Percentiles rank a stretch among this genome's conserved stretches.
These are phyloP conservation scores for Solanum dulcamara DNA, from an alignment of 257 asterid genomes.

Conservation along the genomic window DNA sequence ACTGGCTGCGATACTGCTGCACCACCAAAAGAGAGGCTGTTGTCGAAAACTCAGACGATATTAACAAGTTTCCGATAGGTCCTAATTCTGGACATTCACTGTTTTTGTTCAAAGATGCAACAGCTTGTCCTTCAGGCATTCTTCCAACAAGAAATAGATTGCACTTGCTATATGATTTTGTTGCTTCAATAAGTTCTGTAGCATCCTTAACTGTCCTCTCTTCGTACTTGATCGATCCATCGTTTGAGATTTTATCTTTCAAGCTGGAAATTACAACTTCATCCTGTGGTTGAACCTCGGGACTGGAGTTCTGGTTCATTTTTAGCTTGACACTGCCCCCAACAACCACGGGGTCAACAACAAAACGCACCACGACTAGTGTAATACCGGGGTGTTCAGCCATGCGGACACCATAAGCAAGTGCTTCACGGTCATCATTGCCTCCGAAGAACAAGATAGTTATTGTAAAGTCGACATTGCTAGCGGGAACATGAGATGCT, in stretches of 20 bases:
- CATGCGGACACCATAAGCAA: conserved; percentile 50
- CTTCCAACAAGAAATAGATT: conserved; percentile 47
- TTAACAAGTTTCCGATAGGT: conserved; percentile 46
- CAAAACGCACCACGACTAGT: conserved; percentile 28
- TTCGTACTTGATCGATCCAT: conserved; percentile 32
- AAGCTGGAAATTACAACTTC: conserved; percentile 27
- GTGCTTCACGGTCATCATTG: conserved; percentile 57
- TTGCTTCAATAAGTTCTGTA: conserved; percentile 17
- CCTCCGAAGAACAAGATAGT: conserved; percentile 55
- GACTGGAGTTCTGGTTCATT: conserved; percentile 4
- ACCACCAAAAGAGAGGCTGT: conserved; percentile 52
- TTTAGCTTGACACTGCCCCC: conserved; percentile 20
- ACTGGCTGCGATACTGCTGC: conserved; percentile 45
- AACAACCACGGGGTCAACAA: conserved; percentile 7
- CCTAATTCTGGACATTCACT: conserved; percentile 59
- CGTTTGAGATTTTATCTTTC: conserved; percentile 14
- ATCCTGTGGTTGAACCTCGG: conserved; percentile 15
- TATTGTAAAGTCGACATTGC: conserved; percentile 38
- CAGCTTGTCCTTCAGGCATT: conserved; percentile 42
- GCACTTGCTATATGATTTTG: conserved; percentile 21
- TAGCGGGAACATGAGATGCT: conserved; percentile 39
- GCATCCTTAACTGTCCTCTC: conserved; percentile 26
- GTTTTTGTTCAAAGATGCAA: conserved; percentile 21
- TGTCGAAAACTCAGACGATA: conserved; percentile 28
- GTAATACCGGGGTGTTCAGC: conserved; percentile 59